phyloP scores from a whole-genome alignment of 257 asterid genomes.

The Solanum sitiens region DNA sequence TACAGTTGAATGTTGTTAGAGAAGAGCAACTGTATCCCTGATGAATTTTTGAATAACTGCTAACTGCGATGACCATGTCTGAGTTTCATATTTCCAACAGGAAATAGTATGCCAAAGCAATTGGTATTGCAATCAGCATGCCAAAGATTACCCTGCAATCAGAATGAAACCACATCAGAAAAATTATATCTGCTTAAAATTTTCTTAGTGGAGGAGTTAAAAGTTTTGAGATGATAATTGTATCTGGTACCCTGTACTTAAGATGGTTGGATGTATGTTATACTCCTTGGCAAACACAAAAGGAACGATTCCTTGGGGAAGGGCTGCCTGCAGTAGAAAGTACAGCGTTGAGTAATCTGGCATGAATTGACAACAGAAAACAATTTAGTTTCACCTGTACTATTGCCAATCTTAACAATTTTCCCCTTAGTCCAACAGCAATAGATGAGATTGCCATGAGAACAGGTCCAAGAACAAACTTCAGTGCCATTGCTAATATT shows the following conservation, averaged over 20 bases:
- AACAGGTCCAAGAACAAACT: constrained; percentile 61
- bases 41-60: not conserved
- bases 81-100: constrained; percentile 40
- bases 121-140: constrained; percentile 61
- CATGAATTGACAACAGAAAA: not conserved
- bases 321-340: constrained; percentile 68
- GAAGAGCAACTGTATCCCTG: not conserved
- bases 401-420: constrained; percentile 55
- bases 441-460: constrained; percentile 66
- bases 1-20: not conserved
- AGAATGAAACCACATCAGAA: not conserved
- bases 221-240: not conserved
- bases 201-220: not conserved
- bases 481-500: constrained; percentile 49
- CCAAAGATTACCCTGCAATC: constrained; percentile 66
- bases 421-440: constrained; percentile 58
- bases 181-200: not conserved
- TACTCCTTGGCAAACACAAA: constrained; percentile 92
- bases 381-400: constrained; percentile 45
- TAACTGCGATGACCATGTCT: not conserved
- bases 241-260: constrained; percentile 72
- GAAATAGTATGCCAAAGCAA: constrained; percentile 67
- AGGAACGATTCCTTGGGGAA: constrained; percentile 94
- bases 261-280: constrained; percentile 60
- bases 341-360: not conserved